phyloP scores from a whole-genome alignment of 2,329 filamentous ascomycete genomes.

The Xylaria sp. region DNA sequence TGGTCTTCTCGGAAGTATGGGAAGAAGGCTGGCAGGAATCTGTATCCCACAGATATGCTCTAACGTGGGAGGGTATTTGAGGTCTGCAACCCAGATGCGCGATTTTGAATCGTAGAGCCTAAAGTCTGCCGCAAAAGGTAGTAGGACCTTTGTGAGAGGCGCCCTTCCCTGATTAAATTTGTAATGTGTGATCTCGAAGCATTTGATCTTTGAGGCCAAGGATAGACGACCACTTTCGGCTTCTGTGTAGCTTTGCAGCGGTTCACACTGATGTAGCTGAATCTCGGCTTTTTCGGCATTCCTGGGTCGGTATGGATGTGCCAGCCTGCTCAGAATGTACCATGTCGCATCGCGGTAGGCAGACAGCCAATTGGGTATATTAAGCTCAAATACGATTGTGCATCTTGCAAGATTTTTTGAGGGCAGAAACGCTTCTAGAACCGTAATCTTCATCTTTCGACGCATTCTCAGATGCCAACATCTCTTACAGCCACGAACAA shows the following conservation, averaged over 20 bases:
- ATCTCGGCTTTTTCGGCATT: conserved; percentile 30
- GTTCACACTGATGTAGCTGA: conserved; percentile 37
- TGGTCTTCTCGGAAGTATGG: conserved; percentile 25
- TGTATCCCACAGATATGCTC: conserved; percentile 43
- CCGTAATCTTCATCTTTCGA: conserved; percentile 54
- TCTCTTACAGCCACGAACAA: conserved; percentile 54
- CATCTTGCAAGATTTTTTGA: conserved; percentile 48
- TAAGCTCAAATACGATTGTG: conserved; percentile 63
- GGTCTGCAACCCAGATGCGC: conserved; percentile 43
- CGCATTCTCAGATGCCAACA: conserved; percentile 53
- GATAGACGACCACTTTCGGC: conserved; percentile 32
- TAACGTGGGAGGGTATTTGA: conserved; percentile 44
- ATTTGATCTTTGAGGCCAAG: conserved; percentile 48
- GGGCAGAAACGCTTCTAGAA: conserved; percentile 63
- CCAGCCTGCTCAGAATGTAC: conserved; percentile 55
- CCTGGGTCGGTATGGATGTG: conserved; percentile 39
- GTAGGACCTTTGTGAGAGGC: conserved; percentile 39
- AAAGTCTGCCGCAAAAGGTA: conserved; percentile 46
- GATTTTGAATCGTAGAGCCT: conserved; percentile 45
- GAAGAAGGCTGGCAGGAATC: conserved; percentile 35
- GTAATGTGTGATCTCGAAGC: conserved; percentile 49
- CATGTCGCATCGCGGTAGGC: conserved; percentile 64
- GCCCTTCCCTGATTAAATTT: conserved; percentile 44
- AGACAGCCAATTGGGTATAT: conserved; percentile 55
- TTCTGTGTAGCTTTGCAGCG: conserved; percentile 32